Base-by-base conservation (phyloP, 768 basidiomycete genomes). In the Mrakia blollopis region DNA sequence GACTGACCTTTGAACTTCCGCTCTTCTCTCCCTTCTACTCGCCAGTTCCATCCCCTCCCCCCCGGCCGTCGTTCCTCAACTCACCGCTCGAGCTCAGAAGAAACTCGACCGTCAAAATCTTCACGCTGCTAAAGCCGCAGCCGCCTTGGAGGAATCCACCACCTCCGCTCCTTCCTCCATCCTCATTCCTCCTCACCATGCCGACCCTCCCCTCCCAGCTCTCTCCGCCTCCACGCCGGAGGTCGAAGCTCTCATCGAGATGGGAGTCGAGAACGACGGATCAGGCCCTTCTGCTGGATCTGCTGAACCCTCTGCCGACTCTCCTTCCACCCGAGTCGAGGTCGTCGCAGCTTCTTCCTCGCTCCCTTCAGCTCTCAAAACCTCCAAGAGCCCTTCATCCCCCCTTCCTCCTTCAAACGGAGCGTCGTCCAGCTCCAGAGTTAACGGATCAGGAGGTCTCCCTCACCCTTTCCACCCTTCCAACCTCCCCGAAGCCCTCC, bases 211-310 rank as follows among this genome's bases (percentile, higher is more conserved):
- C 13, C 41, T 67, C 23, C 39, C 76, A 37, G 62, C 76, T 11
- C 76, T 77, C 37, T 71, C 76, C 10, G 70, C 71, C 8, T 77
- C 76, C 6, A 77, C 76, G 13, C 76, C 76, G 13, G 76, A 77
- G 70, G 76, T 77, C 44, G 76, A 77, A 52, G 76, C 76, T 41
- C 76, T 77, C 30, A 39, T 61, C 35, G 76, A 77, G 35, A 77
- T 77, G 76, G 76, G 76, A 5, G 76, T 77, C 52, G 62, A 30
- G 25, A 77, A 77, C 57, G 71, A 72, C 35, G 76, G 76, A 16
- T 35, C 69, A 28, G 76, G 76, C 2, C 76, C 76, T 5, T 41
- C 71, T 7, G 25, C 75, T 4, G 76, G 76, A 6, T 30, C 28
- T 1, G 23, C 32, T 5, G 18, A 18, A 14, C 73, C 73, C 21